Base-by-base conservation (phyloP, 495 filamentous ascomycete genomes). In the Friedmanniomyces simplex region DNA sequence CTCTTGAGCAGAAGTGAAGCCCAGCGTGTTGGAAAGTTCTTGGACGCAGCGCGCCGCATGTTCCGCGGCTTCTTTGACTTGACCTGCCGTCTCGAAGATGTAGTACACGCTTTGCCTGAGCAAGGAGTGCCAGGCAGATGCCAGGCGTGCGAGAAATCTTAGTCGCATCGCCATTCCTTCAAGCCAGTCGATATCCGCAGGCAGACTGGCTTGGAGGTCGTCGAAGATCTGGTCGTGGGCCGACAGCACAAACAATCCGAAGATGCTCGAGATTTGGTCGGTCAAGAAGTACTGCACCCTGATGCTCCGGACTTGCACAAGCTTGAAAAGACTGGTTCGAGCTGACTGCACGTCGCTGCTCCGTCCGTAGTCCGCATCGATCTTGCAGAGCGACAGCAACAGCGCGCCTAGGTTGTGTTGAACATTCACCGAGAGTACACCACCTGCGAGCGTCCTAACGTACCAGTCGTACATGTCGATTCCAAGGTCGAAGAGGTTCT, bases 91-190 rank as follows among this genome's bases (percentile, higher is more conserved):
- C 68, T 96, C 93, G 62, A 96, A 93, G 22, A 96, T 89, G 68
- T 91, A 84, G 68, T 96, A 97, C 20, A 95, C 85, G 59, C 86
- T 85, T 58, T 84, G 84, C 50, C 88, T 86, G 47, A 91, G 74
- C 53, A 91, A 76, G 6, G 87, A 94, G 55, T 83, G 81, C 90
- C 87, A 96, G 59, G 70, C 68, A 26, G 88, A 85, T 43, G 85
- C 91, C 39, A 99, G 71, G 59, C 78, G 79, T 4, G 82, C 77
- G 12, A 96, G 74, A 25, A 86, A 80, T 63, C 86, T 82, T 8
- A 97, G 72, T 16, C 94, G 83, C 43, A 93, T 76, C 2, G 89
- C 88, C 59, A 97, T 89, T 5, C 90, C 91, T 72, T 96, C 93
- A 2, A 73, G 66, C 76, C 81, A 86, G 45, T 82, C 79, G 20